Percentiles rank a stretch among this genome's conserved stretches.
Evolutionary conservation across 768 basidiomycete genomes (phyloP).

Genomic region (Leccinum subtestaceum): DNA sequence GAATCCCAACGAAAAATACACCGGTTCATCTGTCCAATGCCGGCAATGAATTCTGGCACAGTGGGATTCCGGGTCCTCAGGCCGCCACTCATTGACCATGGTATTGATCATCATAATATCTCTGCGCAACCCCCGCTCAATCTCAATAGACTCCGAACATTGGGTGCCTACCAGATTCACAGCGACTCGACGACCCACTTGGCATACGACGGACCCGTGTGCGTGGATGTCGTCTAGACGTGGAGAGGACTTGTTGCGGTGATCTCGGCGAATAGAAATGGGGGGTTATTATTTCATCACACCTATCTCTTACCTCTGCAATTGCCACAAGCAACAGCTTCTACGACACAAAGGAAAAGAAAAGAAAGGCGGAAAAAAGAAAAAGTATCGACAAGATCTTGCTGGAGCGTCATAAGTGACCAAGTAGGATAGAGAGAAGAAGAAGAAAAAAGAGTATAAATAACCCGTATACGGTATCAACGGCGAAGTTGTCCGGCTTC

Average conservation of each 20-base stretch:
- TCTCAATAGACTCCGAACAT: too few relatives aligned
- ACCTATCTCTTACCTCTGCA: neutral
- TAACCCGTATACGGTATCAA: constrained; percentile 19
- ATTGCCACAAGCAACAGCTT: too few relatives aligned
- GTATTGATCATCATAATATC: too few relatives aligned
- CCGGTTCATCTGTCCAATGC: constrained; percentile 68
- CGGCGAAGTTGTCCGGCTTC: constrained; percentile 12
- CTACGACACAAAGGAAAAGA: neutral
- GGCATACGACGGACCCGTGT: too few relatives aligned
- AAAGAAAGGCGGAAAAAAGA: neutral
- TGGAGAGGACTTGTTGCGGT: too few relatives aligned
- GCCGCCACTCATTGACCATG: too few relatives aligned
- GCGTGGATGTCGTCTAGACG: too few relatives aligned
- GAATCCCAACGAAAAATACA: constrained; percentile 57
- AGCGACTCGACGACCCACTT: too few relatives aligned
- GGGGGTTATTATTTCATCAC: neutral
- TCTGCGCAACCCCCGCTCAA: too few relatives aligned
- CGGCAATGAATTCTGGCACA: constrained; percentile 26
- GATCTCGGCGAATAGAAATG: neutral
- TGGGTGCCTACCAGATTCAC: too few relatives aligned
- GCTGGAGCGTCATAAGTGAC: neutral
- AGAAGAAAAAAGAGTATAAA: neutral
- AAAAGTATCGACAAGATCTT: neutral
- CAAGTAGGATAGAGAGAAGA: neutral
- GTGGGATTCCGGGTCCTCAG: too few relatives aligned